Conservation (phyloP, 169 alveolate genomes). For the Plasmodium cynomolgi region DNA sequence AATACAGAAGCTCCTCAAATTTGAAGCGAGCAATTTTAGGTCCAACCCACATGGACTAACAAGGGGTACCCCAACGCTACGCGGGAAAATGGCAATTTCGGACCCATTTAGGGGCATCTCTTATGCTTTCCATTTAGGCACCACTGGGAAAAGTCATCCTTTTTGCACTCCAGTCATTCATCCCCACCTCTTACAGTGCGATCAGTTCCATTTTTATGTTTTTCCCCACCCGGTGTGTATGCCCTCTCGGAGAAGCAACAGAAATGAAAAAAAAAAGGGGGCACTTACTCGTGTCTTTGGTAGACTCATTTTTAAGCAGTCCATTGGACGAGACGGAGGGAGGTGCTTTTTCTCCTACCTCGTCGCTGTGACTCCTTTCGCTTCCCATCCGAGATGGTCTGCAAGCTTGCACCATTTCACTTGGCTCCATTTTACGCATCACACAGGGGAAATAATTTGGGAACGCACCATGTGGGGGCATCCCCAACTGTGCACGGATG, state of each 20-base stretch:
- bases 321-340: too few relatives aligned
- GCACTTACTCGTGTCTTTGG: too few relatives aligned
- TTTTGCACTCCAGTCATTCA: neutral
- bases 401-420: too few relatives aligned
- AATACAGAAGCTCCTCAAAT: neutral
- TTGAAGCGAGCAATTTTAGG: neutral
- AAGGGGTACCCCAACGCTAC: neutral
- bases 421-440: too few relatives aligned
- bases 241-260: too few relatives aligned
- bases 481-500: neutral
- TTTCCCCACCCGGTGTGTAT: neutral
- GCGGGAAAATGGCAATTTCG: neutral
- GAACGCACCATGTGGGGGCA: too few relatives aligned
- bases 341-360: too few relatives aligned
- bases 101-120: neutral
- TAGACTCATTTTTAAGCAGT: too few relatives aligned
- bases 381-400: too few relatives aligned
- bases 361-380: too few relatives aligned
- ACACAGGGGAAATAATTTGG: too few relatives aligned
- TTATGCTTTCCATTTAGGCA: neutral
- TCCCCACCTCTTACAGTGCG: neutral
- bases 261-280: too few relatives aligned
- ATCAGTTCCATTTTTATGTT: neutral
- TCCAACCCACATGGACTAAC: neutral
- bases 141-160: neutral